Evolutionary conservation across 2,329 filamentous ascomycete species (phyloP), one percentile per base, ranked within the genome.

Genomic region (Pyrenochaeta sp.): DNA sequence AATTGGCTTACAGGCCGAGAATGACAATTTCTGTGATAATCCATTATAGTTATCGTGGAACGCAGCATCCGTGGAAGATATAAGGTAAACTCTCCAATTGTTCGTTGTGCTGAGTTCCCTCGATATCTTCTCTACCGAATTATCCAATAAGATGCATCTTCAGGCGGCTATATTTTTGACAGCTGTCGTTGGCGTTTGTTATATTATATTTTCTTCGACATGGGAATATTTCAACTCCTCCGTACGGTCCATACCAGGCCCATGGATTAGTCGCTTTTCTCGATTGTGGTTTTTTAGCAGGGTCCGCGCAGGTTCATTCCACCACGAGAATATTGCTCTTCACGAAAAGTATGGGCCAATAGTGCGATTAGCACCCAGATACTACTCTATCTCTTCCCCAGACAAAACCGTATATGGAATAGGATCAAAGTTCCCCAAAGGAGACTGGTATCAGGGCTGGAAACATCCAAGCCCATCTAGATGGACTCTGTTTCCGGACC

Each of bases 381-480:
- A 28, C 22, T 54, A 28, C 46, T 50, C 36, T 25, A 58, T 61
- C 28, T 45, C 43, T 2, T 3, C 19, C 15, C 54, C 58, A 15
- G 43, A 51, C 3, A 58, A 58, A 22, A 32, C 52, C 1, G 39
- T 65, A 7, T 65, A 65, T 34, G 57, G 59, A 28, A 46, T 56
- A 28, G 56, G 48, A n/a, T 39, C 48, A 28, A 60, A 56, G 22
- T 57, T 62, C 34, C 51, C 59, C 12, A 64, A 64, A 47, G 39
- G 43, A 2, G 47, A 51, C 28, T 63, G 60, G 60, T 77, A 22
- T 77, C 75, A 8, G 71, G 72, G 22, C 70, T 75, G 45, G 65
- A 78, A 73, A 15, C 71, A 73, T 37, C 71, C 77, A 8, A 76
- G 75, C 54, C 77, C 78, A 51, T 76, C 79, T 52, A 40, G 47